Conservation (phyloP, 768 basidiomycete species). For the Psilocybe sp. region DNA sequence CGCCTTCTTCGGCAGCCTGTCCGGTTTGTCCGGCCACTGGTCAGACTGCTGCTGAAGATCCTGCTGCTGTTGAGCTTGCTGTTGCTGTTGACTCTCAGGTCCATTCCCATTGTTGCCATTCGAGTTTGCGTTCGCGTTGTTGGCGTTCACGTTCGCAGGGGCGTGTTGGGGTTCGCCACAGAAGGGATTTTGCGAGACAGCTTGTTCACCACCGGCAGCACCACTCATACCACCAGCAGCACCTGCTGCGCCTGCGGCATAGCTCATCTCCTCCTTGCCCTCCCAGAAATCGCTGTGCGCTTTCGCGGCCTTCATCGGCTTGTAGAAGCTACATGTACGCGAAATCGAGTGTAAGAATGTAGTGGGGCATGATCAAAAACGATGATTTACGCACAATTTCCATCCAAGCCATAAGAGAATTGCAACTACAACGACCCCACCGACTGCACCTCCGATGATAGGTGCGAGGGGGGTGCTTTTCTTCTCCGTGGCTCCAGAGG, state of each 20-base stretch:
- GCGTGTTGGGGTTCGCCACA: too few relatives aligned
- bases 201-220: too few relatives aligned
- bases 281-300: too few relatives aligned
- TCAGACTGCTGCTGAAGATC: not conserved
- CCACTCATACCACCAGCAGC: too few relatives aligned
- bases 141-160: too few relatives aligned
- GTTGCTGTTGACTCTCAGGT: not conserved
- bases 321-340: too few relatives aligned
- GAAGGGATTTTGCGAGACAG: too few relatives aligned
- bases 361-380: not conserved
- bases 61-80: not conserved
- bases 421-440: slow-evolving; percentile 2
- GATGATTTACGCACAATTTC: not conserved
- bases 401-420: not conserved
- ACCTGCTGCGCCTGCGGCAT: too few relatives aligned
- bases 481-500: not conserved
- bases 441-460: slow-evolving; percentile 8
- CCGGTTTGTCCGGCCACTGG: not conserved
- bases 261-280: too few relatives aligned
- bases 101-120: slow-evolving; percentile 1
- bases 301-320: too few relatives aligned
- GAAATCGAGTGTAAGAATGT: not conserved
- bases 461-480: slow-evolving; percentile 1
- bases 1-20: not conserved
- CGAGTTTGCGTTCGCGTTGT: not conserved